These are phyloP conservation scores for Chaetomiaceae sp. DNA, from an alignment of 2,329 filamentous ascomycete genomes.

Conservation along the genomic window DNA sequence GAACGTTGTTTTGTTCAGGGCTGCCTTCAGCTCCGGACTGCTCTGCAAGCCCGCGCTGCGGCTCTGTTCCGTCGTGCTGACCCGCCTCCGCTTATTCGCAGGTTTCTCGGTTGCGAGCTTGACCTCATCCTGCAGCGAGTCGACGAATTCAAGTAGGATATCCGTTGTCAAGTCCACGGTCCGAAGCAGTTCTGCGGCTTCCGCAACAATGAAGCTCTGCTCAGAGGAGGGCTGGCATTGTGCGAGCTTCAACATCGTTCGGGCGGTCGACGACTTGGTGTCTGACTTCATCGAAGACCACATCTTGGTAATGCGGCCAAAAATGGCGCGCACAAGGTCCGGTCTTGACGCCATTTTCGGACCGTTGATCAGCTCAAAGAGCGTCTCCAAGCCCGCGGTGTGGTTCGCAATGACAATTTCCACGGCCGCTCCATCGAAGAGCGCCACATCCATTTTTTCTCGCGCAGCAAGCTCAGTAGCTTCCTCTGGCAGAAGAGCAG, in stretches of 20 bases:
- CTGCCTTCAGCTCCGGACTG: conserved; percentile 57
- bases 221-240: conserved; percentile 36
- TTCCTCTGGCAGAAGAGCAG: conserved; percentile 45
- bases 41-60: conserved; percentile 54
- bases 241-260: conserved; percentile 56
- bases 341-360: conserved; percentile 37
- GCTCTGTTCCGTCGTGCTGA: conserved; percentile 64
- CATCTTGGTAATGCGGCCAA: conserved; percentile 61
- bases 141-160: conserved; percentile 65
- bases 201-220: conserved; percentile 40
- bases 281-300: conserved; percentile 68
- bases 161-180: conserved; percentile 67
- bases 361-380: conserved; percentile 44
- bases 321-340: conserved; percentile 58
- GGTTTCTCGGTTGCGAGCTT: conserved; percentile 66
- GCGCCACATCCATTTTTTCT: conserved; percentile 29
- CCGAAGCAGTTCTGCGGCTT: conserved; percentile 67
- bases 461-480: conserved; percentile 42
- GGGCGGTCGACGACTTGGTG: conserved; percentile 52
- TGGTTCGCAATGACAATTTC: conserved; percentile 51
- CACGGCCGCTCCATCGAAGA: conserved; percentile 37
- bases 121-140: conserved; percentile 65
- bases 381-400: conserved; percentile 42
- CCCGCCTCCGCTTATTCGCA: conserved; percentile 71
- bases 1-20: conserved; percentile 73